A percentile compares a stretch with the other conserved stretches of the same genome.
Evolutionary conservation across 1,139 yeast species (phyloP).

Genomic region (Scheffersomyces quercinus): DNA sequence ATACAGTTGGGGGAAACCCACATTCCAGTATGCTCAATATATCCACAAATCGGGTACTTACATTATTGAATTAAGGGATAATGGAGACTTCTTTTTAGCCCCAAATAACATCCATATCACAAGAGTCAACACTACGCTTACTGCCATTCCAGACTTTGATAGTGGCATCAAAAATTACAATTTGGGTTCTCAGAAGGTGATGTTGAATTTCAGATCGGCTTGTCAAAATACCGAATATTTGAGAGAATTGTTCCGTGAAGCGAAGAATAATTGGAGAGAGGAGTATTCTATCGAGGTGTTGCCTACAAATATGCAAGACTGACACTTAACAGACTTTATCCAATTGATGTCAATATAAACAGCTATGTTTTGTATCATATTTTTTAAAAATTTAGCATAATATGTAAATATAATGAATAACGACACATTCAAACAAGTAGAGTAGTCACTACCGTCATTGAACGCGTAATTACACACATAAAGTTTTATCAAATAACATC

Average conservation of each 20-base stretch:
- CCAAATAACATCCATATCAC: conserved; percentile 78
- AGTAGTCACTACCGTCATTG: neutral
- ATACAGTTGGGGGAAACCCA: conserved; percentile 92
- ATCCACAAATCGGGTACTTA: conserved; percentile 88
- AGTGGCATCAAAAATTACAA: conserved; percentile 27
- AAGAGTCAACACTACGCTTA: conserved; percentile 48
- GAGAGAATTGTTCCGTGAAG: conserved; percentile 57
- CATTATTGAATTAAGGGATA: conserved; percentile 81
- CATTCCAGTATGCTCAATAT: conserved; percentile 81
- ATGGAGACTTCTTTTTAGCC: conserved; percentile 78
- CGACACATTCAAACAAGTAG: neutral
- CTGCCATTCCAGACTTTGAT: conserved; percentile 27
- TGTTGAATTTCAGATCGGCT: conserved; percentile 63
- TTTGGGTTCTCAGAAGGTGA: conserved; percentile 70
- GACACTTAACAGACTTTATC: neutral
- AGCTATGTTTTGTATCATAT: neutral
- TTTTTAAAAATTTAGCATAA: neutral
- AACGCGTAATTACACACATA: no score
- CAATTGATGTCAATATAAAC: neutral
- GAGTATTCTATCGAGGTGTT: conserved; percentile 15
- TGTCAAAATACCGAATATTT: conserved; percentile 56
- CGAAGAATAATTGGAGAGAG: conserved; percentile 49
- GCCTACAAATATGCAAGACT: conserved; percentile 8
- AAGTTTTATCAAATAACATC: no score
- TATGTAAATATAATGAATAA: neutral